Conservation (phyloP, 2,329 filamentous ascomycete genomes). For the Aspergillus sojae region DNA sequence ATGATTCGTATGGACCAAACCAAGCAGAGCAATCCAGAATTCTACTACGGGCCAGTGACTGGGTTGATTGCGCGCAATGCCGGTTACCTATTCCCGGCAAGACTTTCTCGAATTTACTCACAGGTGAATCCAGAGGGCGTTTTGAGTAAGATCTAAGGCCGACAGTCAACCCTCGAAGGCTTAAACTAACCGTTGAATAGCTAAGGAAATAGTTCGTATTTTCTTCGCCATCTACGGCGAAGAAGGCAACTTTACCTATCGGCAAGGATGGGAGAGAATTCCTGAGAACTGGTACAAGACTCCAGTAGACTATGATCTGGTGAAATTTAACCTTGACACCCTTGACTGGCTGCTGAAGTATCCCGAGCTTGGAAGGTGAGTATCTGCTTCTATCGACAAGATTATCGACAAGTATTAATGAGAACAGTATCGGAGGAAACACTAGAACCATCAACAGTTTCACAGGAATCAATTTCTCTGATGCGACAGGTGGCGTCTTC, state of each 20-base stretch:
- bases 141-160: slow-evolving; percentile 33
- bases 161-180: neutral
- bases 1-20: slow-evolving; percentile 51
- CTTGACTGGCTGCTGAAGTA: slow-evolving; percentile 42
- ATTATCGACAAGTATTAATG: neutral
- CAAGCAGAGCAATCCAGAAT: slow-evolving; percentile 55
- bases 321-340: slow-evolving; percentile 47
- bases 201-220: slow-evolving; percentile 46
- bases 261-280: slow-evolving; percentile 54
- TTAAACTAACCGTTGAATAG: slow-evolving; percentile 24
- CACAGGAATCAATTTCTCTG: slow-evolving; percentile 47
- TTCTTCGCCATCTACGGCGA: slow-evolving; percentile 53
- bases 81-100: slow-evolving; percentile 49
- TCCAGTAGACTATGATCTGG: slow-evolving; percentile 50
- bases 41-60: slow-evolving; percentile 58
- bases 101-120: slow-evolving; percentile 51
- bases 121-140: slow-evolving; percentile 43
- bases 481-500: slow-evolving; percentile 48
- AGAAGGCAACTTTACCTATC: slow-evolving; percentile 47
- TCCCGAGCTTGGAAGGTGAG: slow-evolving; percentile 43
- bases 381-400: neutral
- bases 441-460: slow-evolving; percentile 56
- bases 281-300: slow-evolving; percentile 57
- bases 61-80: slow-evolving; percentile 55
- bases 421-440: slow-evolving; percentile 54